Conservation (phyloP, 2,329 filamentous ascomycete species). For the Aureobasidium sp. region DNA sequence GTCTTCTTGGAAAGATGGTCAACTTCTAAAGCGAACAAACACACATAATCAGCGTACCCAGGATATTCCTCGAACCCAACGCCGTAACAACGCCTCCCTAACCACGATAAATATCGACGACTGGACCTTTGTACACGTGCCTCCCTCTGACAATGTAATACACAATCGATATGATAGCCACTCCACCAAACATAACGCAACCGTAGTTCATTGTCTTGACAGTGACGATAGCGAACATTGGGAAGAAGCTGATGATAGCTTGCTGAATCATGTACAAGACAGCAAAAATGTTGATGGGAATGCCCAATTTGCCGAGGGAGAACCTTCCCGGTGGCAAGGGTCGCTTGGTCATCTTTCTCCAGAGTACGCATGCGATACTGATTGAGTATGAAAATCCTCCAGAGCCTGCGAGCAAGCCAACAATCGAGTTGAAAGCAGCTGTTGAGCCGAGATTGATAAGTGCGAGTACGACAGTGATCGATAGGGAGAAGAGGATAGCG, state of each 20-base stretch:
- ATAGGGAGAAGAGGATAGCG: constrained; percentile 20
- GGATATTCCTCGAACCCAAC: not conserved
- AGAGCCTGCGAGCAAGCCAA: constrained; percentile 30
- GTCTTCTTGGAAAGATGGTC: not conserved
- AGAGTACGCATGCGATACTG: constrained; percentile 26
- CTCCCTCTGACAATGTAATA: constrained; percentile 13
- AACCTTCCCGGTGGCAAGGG: constrained; percentile 17
- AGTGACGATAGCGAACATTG: constrained; percentile 18
- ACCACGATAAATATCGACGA: constrained; percentile 2
- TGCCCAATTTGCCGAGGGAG: constrained; percentile 19
- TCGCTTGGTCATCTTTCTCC: not conserved
- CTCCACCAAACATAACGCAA: constrained; percentile 16
- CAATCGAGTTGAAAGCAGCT: constrained; percentile 34
- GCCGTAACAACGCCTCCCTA: not conserved
- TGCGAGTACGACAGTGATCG: constrained; percentile 22
- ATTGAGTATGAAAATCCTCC: constrained; percentile 33
- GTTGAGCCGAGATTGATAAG: constrained; percentile 29
- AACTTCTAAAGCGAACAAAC: not conserved
- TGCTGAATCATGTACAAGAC: constrained; percentile 20
- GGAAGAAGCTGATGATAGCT: constrained; percentile 6
- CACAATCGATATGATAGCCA: constrained; percentile 14
- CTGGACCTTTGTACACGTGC: constrained; percentile 17
- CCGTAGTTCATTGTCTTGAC: constrained; percentile 17
- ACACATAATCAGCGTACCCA: not conserved
- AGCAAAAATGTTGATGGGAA: constrained; percentile 20